Evolutionary conservation across 2,329 filamentous ascomycete species (phyloP), one percentile per base, ranked within the genome.

Genomic region (Chaetomiaceae sp.): DNA sequence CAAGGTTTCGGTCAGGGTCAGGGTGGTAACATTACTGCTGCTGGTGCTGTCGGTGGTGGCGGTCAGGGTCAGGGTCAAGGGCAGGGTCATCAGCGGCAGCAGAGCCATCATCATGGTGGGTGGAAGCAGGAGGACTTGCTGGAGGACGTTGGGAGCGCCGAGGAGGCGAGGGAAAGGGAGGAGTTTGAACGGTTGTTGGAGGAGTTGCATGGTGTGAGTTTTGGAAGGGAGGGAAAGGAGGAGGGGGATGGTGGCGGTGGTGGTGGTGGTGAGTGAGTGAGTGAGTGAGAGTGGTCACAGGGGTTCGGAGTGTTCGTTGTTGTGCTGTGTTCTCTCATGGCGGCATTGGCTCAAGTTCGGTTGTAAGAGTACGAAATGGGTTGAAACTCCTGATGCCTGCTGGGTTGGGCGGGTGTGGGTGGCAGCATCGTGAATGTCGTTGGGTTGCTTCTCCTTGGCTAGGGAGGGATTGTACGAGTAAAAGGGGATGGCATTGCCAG

Each of bases 61-160:
- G 12, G n/a, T 23, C 25, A 3, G 11, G 11, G 12, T 20, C 23
- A 14, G 23, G 27, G 20, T 34, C 25, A 38, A 15, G 36, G 34
- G 3, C 46, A 48, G 34, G 12, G 34, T 27, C 12, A 12, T 31
- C 27, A 31, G 27, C 8, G 27, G 5, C 27, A 31, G 27, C 27
- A 22, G 47, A 42, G 22, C 11, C 51, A 53, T 19, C 54, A 40
- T 17, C 54, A 44, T 37, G 34, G 14, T 14, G 47, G 47, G 6
- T 37, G 19, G 42, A 17, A 57, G 6, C 63, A 68, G 6, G 79
- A 85, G 57, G 63, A 81, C 49, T 63, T 89, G 65, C 61, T 83
- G 58, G 65, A 82, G 58, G 72, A 87, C 68, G 63, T 76, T 59
- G 66, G 78, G 29, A 39, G 57, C 1, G 67, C 67, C 15, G 66